A percentile compares a stretch with the other conserved stretches of the same genome.
Evolutionary conservation across 768 basidiomycete genomes (phyloP).

Genomic region (Macrolepiota dolichaula): DNA sequence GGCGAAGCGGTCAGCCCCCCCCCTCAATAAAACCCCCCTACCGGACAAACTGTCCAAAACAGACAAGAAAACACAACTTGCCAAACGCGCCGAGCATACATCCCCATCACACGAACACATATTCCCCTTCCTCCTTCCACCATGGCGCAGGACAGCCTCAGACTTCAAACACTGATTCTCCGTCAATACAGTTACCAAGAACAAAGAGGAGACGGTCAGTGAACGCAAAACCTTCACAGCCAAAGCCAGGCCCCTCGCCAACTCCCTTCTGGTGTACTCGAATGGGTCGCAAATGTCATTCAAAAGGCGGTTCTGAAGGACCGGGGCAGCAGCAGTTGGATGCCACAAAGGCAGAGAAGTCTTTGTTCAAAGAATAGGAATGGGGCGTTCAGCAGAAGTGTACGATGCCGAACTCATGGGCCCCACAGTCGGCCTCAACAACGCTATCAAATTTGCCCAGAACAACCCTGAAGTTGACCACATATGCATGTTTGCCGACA

Average conservation of each 20-base stretch:
- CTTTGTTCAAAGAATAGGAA: background rate
- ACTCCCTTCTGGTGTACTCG: constrained; percentile 13
- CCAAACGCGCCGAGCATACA: no score
- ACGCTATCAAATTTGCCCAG: background rate
- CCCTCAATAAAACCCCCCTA: constrained; percentile 13
- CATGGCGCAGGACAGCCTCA: constrained; percentile 16
- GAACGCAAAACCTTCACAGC: background rate
- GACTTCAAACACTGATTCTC: no score
- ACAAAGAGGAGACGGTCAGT: constrained; percentile 3
- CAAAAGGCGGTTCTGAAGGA: background rate
- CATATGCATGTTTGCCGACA: constrained; percentile 23
- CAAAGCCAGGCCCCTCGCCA: background rate
- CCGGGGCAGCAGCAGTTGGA: background rate
- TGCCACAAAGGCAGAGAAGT: background rate
- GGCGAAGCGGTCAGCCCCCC: constrained; percentile 17
- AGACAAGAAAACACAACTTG: no score
- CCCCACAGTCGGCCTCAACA: no score
- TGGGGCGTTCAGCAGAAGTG: background rate
- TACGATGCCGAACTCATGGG: constrained; percentile 5
- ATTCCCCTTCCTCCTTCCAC: constrained; percentile 18
- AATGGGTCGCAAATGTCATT: constrained; percentile 15
- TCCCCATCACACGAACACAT: constrained; percentile 16
- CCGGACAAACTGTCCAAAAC: background rate
- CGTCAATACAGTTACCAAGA: background rate
- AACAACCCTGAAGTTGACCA: constrained; percentile 8